These are phyloP conservation scores for Prunus dulcis DNA, from an alignment of 306 rosid species.

Conservation along the genomic window DNA sequence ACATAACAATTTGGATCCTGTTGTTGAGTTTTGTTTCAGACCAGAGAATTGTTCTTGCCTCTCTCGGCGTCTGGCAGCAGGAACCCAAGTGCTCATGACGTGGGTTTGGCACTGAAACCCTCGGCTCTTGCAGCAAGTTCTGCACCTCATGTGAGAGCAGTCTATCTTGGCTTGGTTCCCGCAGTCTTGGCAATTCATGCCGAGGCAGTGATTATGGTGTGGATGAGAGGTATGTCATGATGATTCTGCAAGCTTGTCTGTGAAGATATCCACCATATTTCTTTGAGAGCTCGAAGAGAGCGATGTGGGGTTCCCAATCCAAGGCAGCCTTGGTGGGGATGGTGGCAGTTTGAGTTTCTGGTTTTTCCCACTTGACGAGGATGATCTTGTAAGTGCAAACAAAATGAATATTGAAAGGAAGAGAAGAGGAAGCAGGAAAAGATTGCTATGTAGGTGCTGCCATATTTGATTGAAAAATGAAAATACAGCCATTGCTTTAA, in stretches of 20 bases:
- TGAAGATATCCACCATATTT: too few relatives aligned
- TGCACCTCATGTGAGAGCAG: conserved; percentile 71
- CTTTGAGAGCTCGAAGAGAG: conserved; percentile 19
- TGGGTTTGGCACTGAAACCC: conserved; percentile 94
- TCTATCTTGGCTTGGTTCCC: conserved; percentile 98
- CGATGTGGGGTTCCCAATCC: conserved; percentile 46
- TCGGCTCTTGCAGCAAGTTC: conserved; percentile 95
- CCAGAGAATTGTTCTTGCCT: conserved; percentile 65
- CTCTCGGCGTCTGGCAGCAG: conserved; percentile 89
- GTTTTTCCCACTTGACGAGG: neutral
- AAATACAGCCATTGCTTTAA: conserved; percentile 3
- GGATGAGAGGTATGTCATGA: too few relatives aligned
- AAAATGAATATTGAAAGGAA: neutral
- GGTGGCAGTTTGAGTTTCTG: conserved; percentile 26
- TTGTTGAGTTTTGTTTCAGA: conserved; percentile 42
- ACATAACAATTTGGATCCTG: too few relatives aligned
- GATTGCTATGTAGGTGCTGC: neutral
- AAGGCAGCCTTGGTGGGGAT: conserved; percentile 37
- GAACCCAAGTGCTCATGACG: conserved; percentile 98
- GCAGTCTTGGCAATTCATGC: conserved; percentile 89
- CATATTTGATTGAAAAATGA: neutral
- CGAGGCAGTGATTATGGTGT: too few relatives aligned
- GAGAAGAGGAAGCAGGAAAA: neutral
- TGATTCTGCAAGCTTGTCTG: too few relatives aligned
- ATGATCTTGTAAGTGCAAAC: neutral